phyloP scores from a whole-genome alignment of 495 filamentous ascomycete genomes.

The Neurospora sp. region DNA sequence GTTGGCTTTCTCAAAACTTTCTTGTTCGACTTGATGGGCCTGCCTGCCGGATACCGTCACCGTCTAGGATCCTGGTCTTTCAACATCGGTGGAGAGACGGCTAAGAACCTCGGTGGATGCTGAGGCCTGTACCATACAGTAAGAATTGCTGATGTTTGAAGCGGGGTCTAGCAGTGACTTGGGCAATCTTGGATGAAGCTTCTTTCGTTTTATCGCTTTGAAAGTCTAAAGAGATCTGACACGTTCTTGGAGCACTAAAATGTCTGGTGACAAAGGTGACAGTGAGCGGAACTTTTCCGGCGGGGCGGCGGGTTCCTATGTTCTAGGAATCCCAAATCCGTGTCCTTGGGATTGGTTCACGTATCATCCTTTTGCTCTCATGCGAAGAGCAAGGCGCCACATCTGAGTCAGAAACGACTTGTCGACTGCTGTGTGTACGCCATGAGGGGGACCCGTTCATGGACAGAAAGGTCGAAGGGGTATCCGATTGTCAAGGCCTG shows the following conservation, averaged over 20 bases:
- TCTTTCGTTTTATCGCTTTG: conserved; percentile 17
- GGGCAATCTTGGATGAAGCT: conserved; percentile 10
- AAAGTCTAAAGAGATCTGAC: not conserved
- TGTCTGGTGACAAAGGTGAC: conserved; percentile 4
- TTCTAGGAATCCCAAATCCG: conserved; percentile 24
- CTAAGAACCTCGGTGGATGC: not conserved
- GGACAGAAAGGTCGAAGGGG: not conserved
- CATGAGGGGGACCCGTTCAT: not conserved
- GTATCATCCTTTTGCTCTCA: conserved; percentile 3
- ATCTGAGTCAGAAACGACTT: not conserved
- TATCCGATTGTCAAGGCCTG: not conserved
- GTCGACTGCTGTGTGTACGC: not conserved
- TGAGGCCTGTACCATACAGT: conserved; percentile 3
- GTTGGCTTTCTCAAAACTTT: not conserved
- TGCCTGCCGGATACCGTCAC: not conserved
- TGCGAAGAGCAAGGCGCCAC: conserved; percentile 7
- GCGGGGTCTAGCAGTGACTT: conserved; percentile 11
- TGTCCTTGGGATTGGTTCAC: conserved; percentile 22
- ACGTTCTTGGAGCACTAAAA: not conserved
- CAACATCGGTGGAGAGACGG: not conserved
- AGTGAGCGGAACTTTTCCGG: conserved; percentile 15
- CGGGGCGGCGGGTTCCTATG: conserved; percentile 16
- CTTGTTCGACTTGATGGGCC: not conserved
- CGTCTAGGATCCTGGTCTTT: not conserved
- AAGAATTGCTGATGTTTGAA: not conserved